Base-by-base conservation (phyloP, 2,329 filamentous ascomycete genomes). In the Chaetomium sp. region DNA sequence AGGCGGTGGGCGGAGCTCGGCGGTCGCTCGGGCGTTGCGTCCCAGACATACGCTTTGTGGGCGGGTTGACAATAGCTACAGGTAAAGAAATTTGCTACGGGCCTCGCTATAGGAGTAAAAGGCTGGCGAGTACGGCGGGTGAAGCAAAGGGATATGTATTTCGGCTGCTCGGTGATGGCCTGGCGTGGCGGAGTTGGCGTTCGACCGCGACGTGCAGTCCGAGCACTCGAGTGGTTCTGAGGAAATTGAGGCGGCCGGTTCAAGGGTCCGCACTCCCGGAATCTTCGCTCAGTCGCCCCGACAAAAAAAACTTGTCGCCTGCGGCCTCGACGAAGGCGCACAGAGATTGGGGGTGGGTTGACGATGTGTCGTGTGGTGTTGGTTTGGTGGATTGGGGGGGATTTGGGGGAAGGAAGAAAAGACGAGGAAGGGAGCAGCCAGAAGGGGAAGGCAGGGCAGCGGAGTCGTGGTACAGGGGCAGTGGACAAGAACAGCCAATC, bases 261-360 rank as follows among this genome's bases (percentile, higher is more conserved):
- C 49, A 55, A 43, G 33, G 53, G 41, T 47, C 50, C 47, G 41
- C 54, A 55, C 53, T 46, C 53, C 19, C 6, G 46, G 44, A 14
- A 44, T 12, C 34, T 54, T 44, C 57, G 51, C 52, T 60, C 57
- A 54, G 52, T 62, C 59, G 58, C 54, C 58, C 61, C 61, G 54
- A 57, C 54, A 59, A 58, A 27, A 27, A 27, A 27, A 56, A 55
- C 59, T 62, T 57, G 60, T 61, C 61, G 56, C 59, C 62, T 62
- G 62, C 56, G 59, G 59, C 57, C 59, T 59, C 57, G 50, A 42
- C 49, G 56, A 55, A 57, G 61, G 58, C 60, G 56, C 61, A 59
- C 59, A 59, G 58, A 52, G 56, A 44, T 50, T 56, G 57, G 19
- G 19, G 19, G 55, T 50, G 58, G 52, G 57, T 58, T 61, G 60